A percentile compares a stretch with the other conserved stretches of the same genome.
phyloP scores from a whole-genome alignment of 108 stramenopile species.

The Nitzschia sp. region DNA sequence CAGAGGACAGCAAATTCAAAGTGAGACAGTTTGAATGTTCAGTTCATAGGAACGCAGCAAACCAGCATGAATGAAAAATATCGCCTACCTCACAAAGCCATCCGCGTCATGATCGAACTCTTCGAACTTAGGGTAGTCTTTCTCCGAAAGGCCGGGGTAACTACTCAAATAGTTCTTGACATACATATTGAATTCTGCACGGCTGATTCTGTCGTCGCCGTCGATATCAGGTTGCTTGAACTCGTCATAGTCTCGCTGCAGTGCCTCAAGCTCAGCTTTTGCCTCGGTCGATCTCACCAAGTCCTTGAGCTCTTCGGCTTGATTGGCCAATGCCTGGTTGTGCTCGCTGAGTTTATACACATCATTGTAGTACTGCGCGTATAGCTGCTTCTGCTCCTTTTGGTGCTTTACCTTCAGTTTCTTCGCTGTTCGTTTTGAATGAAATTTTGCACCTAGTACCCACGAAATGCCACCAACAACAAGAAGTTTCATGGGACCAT shows the following conservation, averaged over 20 bases:
- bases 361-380: constrained; percentile 92
- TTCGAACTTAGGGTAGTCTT: constrained; percentile 95
- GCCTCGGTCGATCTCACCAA: constrained; percentile 59
- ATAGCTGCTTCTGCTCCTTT: constrained; percentile 85
- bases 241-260: constrained; percentile 96
- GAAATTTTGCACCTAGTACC: constrained; percentile 71
- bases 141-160: constrained; percentile 88
- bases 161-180: constrained; percentile 91
- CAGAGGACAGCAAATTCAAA: too few relatives aligned
- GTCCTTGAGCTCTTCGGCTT: constrained; percentile 58
- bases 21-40: too few relatives aligned
- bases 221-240: constrained; percentile 97
- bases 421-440: constrained; percentile 66
- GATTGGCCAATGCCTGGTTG: constrained; percentile 51
- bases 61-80: too few relatives aligned
- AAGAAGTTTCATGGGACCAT: constrained; percentile 52
- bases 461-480: constrained; percentile 54
- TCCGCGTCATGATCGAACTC: constrained; percentile 95
- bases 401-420: constrained; percentile 73
- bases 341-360: constrained; percentile 89
- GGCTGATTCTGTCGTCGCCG: constrained; percentile 92
- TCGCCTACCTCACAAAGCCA: constrained; percentile 90
- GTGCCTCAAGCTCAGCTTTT: constrained; percentile 76
- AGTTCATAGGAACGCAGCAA: too few relatives aligned
- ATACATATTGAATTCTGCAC: constrained; percentile 94